phyloP scores from a whole-genome alignment of 2,329 filamentous ascomycete species.

The Purpureocillium takamizusanense region DNA sequence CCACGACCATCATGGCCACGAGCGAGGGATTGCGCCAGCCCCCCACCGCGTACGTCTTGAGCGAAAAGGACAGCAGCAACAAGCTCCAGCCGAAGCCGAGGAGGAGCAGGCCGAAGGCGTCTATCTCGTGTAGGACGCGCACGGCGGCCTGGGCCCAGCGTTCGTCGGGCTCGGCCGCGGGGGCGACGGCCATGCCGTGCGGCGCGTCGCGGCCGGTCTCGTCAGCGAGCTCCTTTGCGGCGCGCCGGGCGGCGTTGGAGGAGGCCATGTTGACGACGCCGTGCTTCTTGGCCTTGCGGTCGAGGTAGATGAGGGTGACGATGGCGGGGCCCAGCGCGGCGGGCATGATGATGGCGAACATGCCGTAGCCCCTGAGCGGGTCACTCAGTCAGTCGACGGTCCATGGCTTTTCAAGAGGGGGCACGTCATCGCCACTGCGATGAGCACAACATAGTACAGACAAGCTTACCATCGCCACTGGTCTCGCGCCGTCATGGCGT shows the following conservation, averaged over 20 bases:
- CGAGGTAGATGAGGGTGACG: constrained; percentile 42
- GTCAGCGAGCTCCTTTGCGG: constrained; percentile 9
- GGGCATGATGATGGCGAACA: constrained; percentile 51
- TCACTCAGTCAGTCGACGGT: background rate
- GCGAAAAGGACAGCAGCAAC: constrained; percentile 60
- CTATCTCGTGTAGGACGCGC: constrained; percentile 32
- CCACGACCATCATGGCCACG: constrained; percentile 31
- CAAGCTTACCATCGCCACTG: constrained; percentile 17
- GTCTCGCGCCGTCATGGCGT: constrained; percentile 22
- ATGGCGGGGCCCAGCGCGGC: constrained; percentile 45
- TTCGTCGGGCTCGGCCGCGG: constrained; percentile 2
- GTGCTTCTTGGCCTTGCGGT: constrained; percentile 43
- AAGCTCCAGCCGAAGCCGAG: constrained; percentile 41
- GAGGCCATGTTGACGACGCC: constrained; percentile 32
- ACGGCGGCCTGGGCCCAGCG: constrained; percentile 13
- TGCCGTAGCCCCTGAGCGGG: constrained; percentile 45
- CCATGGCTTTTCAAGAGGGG: background rate
- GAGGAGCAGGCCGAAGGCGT: constrained; percentile 30
- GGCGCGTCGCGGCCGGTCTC: constrained; percentile 4
- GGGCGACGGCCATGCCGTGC: too few species aligned
- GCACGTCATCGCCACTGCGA: background rate
- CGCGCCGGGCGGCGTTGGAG: constrained; percentile 25
- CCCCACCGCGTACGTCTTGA: constrained; percentile 32
- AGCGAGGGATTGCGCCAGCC: constrained; percentile 32
- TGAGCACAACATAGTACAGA: background rate